Base-by-base conservation (phyloP, 2,329 filamentous ascomycete species). In the Penicillium aurantiogriseum region DNA sequence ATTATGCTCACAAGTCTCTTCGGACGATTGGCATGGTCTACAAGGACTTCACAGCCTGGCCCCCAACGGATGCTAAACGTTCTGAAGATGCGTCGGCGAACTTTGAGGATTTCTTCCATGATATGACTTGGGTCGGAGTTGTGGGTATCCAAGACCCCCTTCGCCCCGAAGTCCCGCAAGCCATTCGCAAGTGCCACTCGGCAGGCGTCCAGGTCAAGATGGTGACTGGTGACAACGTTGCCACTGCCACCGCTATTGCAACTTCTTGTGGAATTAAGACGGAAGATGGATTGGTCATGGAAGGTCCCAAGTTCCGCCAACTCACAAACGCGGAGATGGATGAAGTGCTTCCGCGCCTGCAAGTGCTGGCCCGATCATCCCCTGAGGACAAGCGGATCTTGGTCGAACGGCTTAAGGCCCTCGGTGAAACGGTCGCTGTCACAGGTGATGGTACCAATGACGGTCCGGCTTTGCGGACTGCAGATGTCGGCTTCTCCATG, bases 121-220 rank as follows among this genome's bases (percentile, higher is more conserved):
- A 89, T 53, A 90, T 93, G 84, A 86, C 83, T 5, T 89, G 91
- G 77, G 76, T 91, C 63, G 85, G 86, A 19, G 79, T 90, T 40
- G 86, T 89, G 48, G 88, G 88, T 64, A 91, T 91, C 67, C 87
- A 90, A 69, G 88, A 91, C 71, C 88, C 88, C 35, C 83, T 91
- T 19, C 80, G 88, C 55, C 80, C 83, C 6, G 87, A 87, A 63
- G 88, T 91, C 23, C 80, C 84, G 15, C 81, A 85, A 47, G 88
- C 88, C 44, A 88, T 91, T 54, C 77, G 79, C 57, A 84, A 84
- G 67, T 90, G 88, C 60, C 83, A 87, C 63, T 80, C 80, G 27
- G 88, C 88, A 19, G 88, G 88, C 54, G 88, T 91, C 17, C 80
- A 85, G 54, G 87, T 90, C 47, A 87, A 88, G 65, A 89, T 90